Evolutionary conservation across 495 filamentous ascomycete species (phyloP).

Genomic region (Aspergillus egyptiacus): DNA sequence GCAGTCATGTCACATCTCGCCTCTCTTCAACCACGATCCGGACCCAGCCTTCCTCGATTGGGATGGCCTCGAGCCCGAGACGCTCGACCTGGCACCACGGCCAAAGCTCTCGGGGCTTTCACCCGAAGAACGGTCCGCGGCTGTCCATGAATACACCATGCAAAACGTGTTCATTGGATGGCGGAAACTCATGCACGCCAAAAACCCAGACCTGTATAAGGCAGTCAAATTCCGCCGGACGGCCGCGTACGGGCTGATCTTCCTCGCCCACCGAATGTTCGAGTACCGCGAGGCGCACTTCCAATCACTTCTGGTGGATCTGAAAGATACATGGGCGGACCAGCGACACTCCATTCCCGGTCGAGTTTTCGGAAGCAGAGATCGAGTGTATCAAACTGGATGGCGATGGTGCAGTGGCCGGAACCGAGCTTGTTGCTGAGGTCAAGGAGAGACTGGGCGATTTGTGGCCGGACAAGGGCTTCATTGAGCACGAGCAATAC

Average conservation of each 20-base stretch:
- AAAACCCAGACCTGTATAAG: slow-evolving; percentile 27
- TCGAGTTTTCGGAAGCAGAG: slow-evolving; percentile 27
- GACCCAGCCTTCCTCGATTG: slow-evolving; percentile 29
- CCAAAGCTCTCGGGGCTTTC: slow-evolving; percentile 23
- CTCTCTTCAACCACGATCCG: slow-evolving; percentile 32
- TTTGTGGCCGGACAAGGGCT: slow-evolving; percentile 33
- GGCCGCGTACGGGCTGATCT: slow-evolving; percentile 27
- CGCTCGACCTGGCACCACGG: slow-evolving; percentile 21
- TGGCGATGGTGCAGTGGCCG: slow-evolving; percentile 27
- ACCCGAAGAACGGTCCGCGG: slow-evolving; percentile 18
- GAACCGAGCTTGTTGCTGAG: slow-evolving; percentile 29
- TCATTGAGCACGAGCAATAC: slow-evolving; percentile 31
- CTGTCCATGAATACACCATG: slow-evolving; percentile 20
- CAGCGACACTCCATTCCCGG: slow-evolving; percentile 24
- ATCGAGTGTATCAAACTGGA: slow-evolving; percentile 25
- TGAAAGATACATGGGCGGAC: slow-evolving; percentile 27
- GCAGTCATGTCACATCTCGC: slow-evolving; percentile 31
- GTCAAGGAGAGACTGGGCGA: slow-evolving; percentile 28
- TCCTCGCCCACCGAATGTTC: slow-evolving; percentile 32
- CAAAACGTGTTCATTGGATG: slow-evolving; percentile 30
- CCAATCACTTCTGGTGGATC: slow-evolving; percentile 27
- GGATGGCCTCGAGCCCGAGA: slow-evolving; percentile 29
- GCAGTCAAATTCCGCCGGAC: slow-evolving; percentile 27
- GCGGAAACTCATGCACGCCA: slow-evolving; percentile 30
- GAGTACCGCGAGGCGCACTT: slow-evolving; percentile 34